Base-by-base conservation (phyloP, 2,329 filamentous ascomycete species). In the Acarospora socialis region DNA sequence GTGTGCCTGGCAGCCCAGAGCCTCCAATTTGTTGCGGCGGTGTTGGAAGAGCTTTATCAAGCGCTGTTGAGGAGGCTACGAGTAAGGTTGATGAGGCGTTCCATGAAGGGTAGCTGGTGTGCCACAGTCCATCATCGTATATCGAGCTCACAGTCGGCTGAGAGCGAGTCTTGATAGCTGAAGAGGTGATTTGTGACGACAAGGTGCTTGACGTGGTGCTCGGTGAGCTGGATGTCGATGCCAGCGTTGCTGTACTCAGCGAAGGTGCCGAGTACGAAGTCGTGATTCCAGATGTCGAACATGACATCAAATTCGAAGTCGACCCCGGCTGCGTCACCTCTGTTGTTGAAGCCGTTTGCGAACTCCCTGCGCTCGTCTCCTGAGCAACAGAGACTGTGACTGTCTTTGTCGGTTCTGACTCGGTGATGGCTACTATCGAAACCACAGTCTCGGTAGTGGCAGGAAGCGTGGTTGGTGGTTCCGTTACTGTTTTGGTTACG, bases 51-150 rank as follows among this genome's bases (percentile, higher is more conserved):
- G 16, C 7, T 8, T 5, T 20, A 13, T 13, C 14, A 4, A n/a
- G 8, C 7, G 22, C 37, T 10, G 33, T n/a, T 22, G 29, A 16
- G 10, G 28, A 30, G 9, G 14, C 22, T n/a, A 34, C 33, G 7
- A 21, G 13, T 12, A 15, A 16, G 13, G 35, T 36, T 9, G 38
- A 32, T 2, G 36, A 32, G n/a, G 28, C 27, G 26, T 37, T 39
- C 38, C 33, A 36, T 7, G 26, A 10, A n/a, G 24, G 32, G 33
- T 50, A 51, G 12, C 39, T 43, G 4, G 47, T 51, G 34, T 50
- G 48, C 47, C 47, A 51, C 37, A 42, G 41, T 18, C 48, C 48
- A 33, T 49, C 38, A 28, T 51, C 48, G 21, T 46, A 49, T 12
- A 39, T 35, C 26, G 33, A 39, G 16, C 40, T 37, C 6, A 41